Evolutionary conservation across 2,329 filamentous ascomycete species (phyloP), one percentile per base, ranked within the genome.

Genomic region (Penicillium hesseltinei): DNA sequence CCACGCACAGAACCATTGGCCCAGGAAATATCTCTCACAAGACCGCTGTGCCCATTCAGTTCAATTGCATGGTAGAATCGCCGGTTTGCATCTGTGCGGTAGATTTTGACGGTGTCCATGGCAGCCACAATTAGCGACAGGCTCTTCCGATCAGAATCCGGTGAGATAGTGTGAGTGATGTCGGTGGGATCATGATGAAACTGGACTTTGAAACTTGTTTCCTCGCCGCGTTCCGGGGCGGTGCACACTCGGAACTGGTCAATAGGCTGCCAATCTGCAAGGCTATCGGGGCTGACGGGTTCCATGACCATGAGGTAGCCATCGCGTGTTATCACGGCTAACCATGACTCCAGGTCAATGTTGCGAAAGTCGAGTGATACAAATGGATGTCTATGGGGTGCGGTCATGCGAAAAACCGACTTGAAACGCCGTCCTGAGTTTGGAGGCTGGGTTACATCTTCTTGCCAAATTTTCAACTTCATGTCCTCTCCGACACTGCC

Each of bases 1-100:
- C 93, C 93, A 39, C 92, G 81, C 67, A 95, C 91, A 63, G 92
- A 95, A 13, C 92, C 93, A 47, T 92, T 89, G 1, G 93, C 91
- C 94, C 94, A 99, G 2, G 91, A 88, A 1, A 97, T 84, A 71
- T 97, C 92, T 47, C 93, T 83, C 7, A 97, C 89, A 39, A 97
- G 81, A 0, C 88, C 87, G 8, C 84, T 82, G 66, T 96, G 90
- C 2, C 87, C 86, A 31, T 81, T 80, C 17, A 97, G 79, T 69
- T 92, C 88, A 21, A 88, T 87, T 0, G 92, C 92, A 8, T 90
- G 84, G 71, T 96, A 96, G 70, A 97, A 95, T 58, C 91, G 88
- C 60, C 90, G 89, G 54, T 83, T 79, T 71, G 85, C 77, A 77
- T 86, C 78, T 2, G 91, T 93, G 52, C 94, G 84, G 76, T 92